Evolutionary conservation across 2,329 filamentous ascomycete species (phyloP), one percentile per base, ranked within the genome.

Genomic region (Aspergillus thermomutatus): DNA sequence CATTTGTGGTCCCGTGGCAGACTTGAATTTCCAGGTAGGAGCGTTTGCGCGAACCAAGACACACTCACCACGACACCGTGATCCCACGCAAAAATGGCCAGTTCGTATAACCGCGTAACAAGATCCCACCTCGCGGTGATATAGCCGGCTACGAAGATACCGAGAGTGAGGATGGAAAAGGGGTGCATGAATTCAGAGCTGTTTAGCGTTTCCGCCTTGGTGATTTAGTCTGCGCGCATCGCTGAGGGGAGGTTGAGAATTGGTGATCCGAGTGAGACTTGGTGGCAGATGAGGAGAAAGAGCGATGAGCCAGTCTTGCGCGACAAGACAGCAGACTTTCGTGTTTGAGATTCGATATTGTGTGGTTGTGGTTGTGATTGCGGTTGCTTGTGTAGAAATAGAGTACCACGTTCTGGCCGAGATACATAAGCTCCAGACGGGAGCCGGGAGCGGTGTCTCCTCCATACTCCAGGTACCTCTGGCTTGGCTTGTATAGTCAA

Each of bases 41-140:
- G 57, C 55, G 57, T 57, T 40, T 53, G 52, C 50, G 58, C 19
- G 45, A 59, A 34, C 17, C 40, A 37, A 47, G 43, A 57, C 43
- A 50, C 50, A 80, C 88, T 71, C 80, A 96, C 92, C 73, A 97
- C 89, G 69, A 99, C 94, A 73, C 93, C 92, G 90, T 97, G 91
- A 76, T 97, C 90, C 92, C 92, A 97, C 66, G 95, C 94, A 76
- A 97, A 99, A 64, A 96, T 89, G 66, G 91, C 90, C 69, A 99
- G 86, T 79, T 99, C 93, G 88, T 97, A 96, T 69, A 97, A 84
- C 70, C 92, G 88, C 68, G 93, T 97, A 66, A 97, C 92, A 62
- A 99, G 87, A 79, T 97, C 94, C 92, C 94, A 99, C 82, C 94
- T 90, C 73, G 94, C 94, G 79, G 94, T 99, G 76, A 93, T 97